Base-by-base conservation (phyloP, 192 early-diverging fungal species). In the Rhizoclosmatium sp. region DNA sequence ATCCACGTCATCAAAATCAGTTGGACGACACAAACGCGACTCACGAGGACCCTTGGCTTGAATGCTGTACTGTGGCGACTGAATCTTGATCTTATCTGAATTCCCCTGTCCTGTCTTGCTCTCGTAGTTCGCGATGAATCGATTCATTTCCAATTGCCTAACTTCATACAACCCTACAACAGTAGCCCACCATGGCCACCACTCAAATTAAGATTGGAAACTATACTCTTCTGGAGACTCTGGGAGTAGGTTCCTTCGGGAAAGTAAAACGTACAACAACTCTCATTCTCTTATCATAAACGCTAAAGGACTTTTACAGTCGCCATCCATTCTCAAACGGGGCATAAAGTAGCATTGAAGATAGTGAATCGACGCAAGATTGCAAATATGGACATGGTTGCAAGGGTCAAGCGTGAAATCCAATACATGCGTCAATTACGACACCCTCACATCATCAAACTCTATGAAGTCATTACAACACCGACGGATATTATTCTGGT, bases 371-470 rank as follows among this genome's bases (percentile, higher is more conserved):
- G 95, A 58, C 91, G 93, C 78, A 94, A 94, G 81, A 95, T 99
- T 45, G 93, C 93, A 23, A 96, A 92, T 81, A 91, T 95, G 88
- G 95, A 98, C 82, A 98, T 99, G 98, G 93, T 95, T 47, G 93
- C 93, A 4, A 87, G 98, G 46, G 92, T 99, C 45, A 97, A 98
- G 77, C 92, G 98, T 65, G 98, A 99, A 89, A 97, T 99, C 84
- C 96, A 75, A 46, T 98, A 96, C 80, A 87, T 98, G 41, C 96
- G 95, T 81, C 85, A 97, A 66, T 87, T 99, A 44, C 91, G 97
- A 71, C 98, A 99, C 81, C 96, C 96, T 54, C 98, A 99, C 82
- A 99, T 98, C 75, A 98, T 98, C 85, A 99, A 99, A 87, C 88
- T 99, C 85, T 97, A 99, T 87, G 98, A 99, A 82, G 96, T 99